Evolutionary conservation across 2,329 filamentous ascomycete genomes (phyloP).

Genomic region (Penicillium sp.): DNA sequence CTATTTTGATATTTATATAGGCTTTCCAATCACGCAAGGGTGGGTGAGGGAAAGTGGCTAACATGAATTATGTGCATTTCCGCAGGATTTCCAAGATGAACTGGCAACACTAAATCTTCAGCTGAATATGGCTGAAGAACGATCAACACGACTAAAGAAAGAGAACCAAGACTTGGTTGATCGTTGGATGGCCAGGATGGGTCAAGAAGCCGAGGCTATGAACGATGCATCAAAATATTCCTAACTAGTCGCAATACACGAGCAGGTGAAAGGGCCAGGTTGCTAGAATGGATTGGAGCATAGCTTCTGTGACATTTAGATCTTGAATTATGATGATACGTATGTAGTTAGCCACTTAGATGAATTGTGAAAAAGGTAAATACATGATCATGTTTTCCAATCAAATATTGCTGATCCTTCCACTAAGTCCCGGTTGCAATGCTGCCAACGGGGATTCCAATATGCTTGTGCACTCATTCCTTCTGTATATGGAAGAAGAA

Average conservation of each 20-base stretch:
- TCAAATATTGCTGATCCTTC: not conserved
- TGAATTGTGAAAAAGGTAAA: not conserved
- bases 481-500: too few relatives aligned
- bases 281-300: not conserved
- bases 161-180: constrained; percentile 87
- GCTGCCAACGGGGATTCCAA: too few relatives aligned
- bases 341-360: not conserved
- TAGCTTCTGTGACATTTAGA: not conserved
- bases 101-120: constrained; percentile 80
- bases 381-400: not conserved
- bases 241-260: constrained; percentile 17
- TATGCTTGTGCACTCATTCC: too few relatives aligned
- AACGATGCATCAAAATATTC: constrained; percentile 52
- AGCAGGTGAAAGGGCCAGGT: not conserved
- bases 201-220: constrained; percentile 76
- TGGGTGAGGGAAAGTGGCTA: not conserved
- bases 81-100: constrained; percentile 78
- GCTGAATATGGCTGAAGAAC: constrained; percentile 74
- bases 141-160: constrained; percentile 59
- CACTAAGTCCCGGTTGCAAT: not conserved
- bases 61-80: constrained; percentile 5
- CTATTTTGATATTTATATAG: not conserved
- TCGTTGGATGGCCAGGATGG: constrained; percentile 83
- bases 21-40: not conserved
- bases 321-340: not conserved